Evolutionary conservation across 2,329 filamentous ascomycete species (phyloP).

Genomic region (Verticillium tricorpus): DNA sequence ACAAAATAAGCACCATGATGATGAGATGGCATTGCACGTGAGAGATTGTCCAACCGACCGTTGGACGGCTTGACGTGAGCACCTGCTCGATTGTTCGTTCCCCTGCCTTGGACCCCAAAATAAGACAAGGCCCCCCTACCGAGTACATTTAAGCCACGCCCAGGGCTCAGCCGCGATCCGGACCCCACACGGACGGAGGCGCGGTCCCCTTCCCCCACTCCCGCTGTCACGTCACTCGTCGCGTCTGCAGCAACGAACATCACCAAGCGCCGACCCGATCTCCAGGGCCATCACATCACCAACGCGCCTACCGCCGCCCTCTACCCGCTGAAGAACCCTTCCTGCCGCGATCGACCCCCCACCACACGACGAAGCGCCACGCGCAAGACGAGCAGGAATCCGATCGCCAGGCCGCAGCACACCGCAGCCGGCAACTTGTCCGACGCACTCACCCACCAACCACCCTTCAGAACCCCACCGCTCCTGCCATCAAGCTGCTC

Average conservation of each 20-base stretch:
- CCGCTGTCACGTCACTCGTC: background rate
- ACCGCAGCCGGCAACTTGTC: background rate
- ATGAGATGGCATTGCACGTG: no score
- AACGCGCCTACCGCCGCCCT: background rate
- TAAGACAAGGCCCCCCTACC: no score
- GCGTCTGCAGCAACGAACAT: background rate
- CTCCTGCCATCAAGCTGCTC: background rate
- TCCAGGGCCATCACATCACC: background rate
- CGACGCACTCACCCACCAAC: no score
- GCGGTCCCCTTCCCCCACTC: background rate
- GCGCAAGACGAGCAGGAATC: background rate
- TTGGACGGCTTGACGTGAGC: no score
- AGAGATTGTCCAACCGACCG: no score
- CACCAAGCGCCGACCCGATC: background rate
- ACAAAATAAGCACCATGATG: no score
- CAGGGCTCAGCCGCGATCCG: background rate
- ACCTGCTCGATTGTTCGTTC: no score
- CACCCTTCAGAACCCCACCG: background rate
- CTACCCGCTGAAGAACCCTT: background rate
- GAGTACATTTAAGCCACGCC: no score
- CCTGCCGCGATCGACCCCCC: background rate
- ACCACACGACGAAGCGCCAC: background rate
- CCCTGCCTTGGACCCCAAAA: no score
- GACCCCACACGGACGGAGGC: background rate
- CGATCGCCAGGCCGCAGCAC: background rate